Evolutionary conservation across 352 stramenopile genomes (phyloP).

Genomic region (Halophytophthora batemanensis): DNA sequence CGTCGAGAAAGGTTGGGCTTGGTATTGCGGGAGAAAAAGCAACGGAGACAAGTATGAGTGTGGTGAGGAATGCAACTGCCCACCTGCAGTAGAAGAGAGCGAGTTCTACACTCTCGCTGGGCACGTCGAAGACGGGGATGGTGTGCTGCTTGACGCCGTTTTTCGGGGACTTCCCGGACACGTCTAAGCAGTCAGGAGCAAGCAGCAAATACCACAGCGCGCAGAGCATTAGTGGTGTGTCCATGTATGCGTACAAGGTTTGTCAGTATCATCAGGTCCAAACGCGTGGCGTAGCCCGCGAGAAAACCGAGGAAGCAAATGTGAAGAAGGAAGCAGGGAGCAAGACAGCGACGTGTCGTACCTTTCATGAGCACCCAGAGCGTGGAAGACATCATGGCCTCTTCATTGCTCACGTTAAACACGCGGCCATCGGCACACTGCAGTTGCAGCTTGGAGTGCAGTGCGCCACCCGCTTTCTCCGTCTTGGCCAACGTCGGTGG

Average conservation of each 20-base stretch:
- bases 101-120: slow-evolving; percentile 63
- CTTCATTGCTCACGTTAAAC: slow-evolving; percentile 77
- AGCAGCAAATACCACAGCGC: neutral
- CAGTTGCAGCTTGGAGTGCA: slow-evolving; percentile 65
- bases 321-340: neutral
- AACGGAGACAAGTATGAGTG: too few relatives aligned
- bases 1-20: neutral
- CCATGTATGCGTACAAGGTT: neutral
- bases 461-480: slow-evolving; percentile 10
- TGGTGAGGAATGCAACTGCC: neutral
- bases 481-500: slow-evolving; percentile 8
- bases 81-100: slow-evolving; percentile 75
- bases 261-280: too few relatives aligned
- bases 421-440: slow-evolving; percentile 65
- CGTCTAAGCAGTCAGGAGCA: slow-evolving; percentile 29
- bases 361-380: slow-evolving; percentile 79
- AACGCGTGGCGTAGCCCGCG: too few relatives aligned
- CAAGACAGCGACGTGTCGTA: slow-evolving; percentile 3
- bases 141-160: slow-evolving; percentile 58
- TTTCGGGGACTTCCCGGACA: slow-evolving; percentile 48
- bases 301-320: neutral
- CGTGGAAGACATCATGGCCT: slow-evolving; percentile 86
- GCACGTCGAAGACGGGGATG: slow-evolving; percentile 74
- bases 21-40: too few relatives aligned
- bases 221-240: slow-evolving; percentile 2